Evolutionary conservation across 345 rosid species (phyloP), one percentile per base, ranked within the genome.

Genomic region (Gossypium anomalum): DNA sequence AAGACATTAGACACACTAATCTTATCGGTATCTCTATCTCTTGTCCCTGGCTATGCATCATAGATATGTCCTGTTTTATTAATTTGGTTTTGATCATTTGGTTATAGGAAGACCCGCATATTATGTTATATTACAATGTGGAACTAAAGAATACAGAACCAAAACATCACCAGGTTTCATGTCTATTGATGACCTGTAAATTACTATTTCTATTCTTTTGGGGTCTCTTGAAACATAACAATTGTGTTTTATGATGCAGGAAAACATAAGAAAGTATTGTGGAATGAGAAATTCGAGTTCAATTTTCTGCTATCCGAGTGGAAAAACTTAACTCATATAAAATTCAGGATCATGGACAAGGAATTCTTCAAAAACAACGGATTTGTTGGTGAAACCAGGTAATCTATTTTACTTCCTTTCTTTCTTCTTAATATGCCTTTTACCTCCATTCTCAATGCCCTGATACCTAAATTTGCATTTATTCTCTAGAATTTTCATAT

Each of bases 261-360:
- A 77, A 81, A 84, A 77, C 81, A 83, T 74, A 82, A 80, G 8
- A 83, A 81, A 20, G 87, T 85, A 49, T 65, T 86, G 82, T 94
- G 98, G 98, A 92, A 94, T 82, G 86, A 94, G 86, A 94, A 94
- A 82, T 88, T 95, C 81, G 76, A 51, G 47, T 90, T 93, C 20
- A 85, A 88, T 66, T 87, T 81, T 71, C 86, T 87, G 0, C 71
- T 84, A 23, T 65, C 76, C 52, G 82, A 88, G 29, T 92, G 95
- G 91, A 81, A 80, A 79, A 85, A 77, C 41, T 48, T 85, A 22
- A 79, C 80, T 51, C 86, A 86, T 47, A 81, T 92, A 52, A 95
- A 87, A 73, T 71, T 91, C 69, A 88, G 83, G 76, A 89, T 91
- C 78, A 91, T 88, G 93, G 92, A 87, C 82, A 75, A 70, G 75